Evolutionary conservation across 1,284 basidiomycete species (phyloP).

Genomic region (Puccinia triticina): DNA sequence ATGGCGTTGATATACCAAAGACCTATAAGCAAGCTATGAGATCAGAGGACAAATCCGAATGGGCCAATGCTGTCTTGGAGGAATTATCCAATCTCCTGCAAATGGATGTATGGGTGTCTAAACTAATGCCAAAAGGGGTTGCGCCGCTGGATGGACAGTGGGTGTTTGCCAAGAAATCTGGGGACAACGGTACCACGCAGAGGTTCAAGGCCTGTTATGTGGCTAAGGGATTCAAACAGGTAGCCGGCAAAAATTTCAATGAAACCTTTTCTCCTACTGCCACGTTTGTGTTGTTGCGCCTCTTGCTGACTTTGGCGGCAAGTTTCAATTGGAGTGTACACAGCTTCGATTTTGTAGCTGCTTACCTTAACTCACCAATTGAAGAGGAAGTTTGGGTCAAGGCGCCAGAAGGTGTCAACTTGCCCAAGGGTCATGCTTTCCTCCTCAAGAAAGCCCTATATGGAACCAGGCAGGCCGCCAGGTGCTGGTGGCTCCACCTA

Average conservation of each 20-base stretch:
- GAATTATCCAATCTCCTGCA: too few species aligned
- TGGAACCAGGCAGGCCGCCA: too few species aligned
- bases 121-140: background rate
- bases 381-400: too few species aligned
- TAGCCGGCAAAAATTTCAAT: constrained; percentile 45
- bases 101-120: background rate
- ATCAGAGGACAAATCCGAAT: background rate
- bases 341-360: too few species aligned
- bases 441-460: too few species aligned
- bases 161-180: too few species aligned
- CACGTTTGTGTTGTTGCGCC: background rate
- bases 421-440: too few species aligned
- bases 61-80: background rate
- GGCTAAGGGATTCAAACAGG: constrained; percentile 51
- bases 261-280: constrained; percentile 47
- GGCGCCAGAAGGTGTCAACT: too few species aligned
- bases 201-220: constrained; percentile 52
- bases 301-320: background rate
- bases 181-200: constrained; percentile 7
- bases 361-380: too few species aligned
- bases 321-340: background rate
- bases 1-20: background rate
- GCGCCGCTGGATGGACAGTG: constrained; percentile 9
- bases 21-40: background rate
- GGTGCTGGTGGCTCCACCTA: too few species aligned